Evolutionary conservation across 768 basidiomycete species (phyloP).

Genomic region (Tephrocybe sp.): DNA sequence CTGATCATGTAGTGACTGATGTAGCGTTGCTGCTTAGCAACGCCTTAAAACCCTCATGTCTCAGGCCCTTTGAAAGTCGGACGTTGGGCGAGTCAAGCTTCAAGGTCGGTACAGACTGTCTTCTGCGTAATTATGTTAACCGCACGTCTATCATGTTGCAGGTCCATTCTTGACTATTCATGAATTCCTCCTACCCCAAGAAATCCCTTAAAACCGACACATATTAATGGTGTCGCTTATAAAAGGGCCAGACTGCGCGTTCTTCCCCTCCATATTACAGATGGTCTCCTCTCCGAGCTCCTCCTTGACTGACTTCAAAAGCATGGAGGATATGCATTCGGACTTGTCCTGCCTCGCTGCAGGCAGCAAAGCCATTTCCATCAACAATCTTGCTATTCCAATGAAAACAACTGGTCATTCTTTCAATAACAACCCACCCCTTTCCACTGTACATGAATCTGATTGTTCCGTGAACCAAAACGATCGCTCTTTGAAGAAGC

Average conservation of each 20-base stretch:
- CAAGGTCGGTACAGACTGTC: neutral
- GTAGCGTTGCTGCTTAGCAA: constrained; percentile 3
- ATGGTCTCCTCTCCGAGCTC: neutral
- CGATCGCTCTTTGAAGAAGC: neutral
- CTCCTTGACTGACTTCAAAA: constrained; percentile 8
- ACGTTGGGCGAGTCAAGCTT: neutral
- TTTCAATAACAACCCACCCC: constrained; percentile 2
- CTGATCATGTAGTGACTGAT: neutral
- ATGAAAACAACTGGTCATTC: constrained; percentile 4
- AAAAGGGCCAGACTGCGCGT: constrained; percentile 1
- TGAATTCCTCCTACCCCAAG: constrained; percentile 1
- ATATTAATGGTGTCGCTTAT: neutral
- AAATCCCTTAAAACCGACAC: neutral
- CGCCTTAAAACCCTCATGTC: neutral
- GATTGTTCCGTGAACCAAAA: no score
- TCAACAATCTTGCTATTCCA: neutral
- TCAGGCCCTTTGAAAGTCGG: no score
- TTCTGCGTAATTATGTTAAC: neutral
- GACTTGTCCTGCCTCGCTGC: constrained; percentile 1
- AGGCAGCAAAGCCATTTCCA: constrained; percentile 5
- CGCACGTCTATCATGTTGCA: constrained; percentile 4
- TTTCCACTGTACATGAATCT: neutral
- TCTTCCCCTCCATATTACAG: constrained; percentile 4
- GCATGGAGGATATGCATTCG: constrained; percentile 13
- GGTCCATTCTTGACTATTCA: constrained; percentile 10